These are phyloP conservation scores for Trichosphaerium sp. DNA, from an alignment of 78 protist genomes.

Conservation along the genomic window DNA sequence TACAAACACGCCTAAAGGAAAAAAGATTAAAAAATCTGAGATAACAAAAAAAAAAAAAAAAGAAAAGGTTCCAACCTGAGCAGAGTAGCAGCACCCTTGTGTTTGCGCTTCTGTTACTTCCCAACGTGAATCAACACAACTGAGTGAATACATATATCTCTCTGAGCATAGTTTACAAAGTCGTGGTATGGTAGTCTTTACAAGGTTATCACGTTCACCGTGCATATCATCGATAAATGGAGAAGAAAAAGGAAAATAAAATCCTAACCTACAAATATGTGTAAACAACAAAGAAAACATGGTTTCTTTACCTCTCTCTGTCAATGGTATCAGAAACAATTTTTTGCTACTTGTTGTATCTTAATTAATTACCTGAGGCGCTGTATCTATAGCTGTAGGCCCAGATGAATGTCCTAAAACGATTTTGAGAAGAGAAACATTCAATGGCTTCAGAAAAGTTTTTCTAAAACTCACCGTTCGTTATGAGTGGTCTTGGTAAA, in stretches of 20 bases:
- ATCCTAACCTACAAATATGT: slow-evolving; percentile 35
- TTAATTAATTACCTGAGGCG: not conserved
- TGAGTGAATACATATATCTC: slow-evolving; percentile 21
- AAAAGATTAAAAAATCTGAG: no score
- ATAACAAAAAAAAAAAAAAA: no score
- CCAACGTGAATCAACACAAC: slow-evolving; percentile 48
- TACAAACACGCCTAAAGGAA: no score
- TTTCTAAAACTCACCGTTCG: no score
- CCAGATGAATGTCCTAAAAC: not conserved
- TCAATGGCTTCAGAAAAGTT: not conserved
- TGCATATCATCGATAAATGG: slow-evolving; percentile 53
- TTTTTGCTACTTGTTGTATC: not conserved
- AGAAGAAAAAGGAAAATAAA: slow-evolving; percentile 40
- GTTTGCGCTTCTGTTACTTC: slow-evolving; percentile 38
- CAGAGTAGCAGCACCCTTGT: slow-evolving; percentile 21
- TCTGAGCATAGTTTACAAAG: slow-evolving; percentile 37
- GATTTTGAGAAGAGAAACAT: not conserved
- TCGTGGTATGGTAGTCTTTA: slow-evolving; percentile 47
- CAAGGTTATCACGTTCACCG: slow-evolving; percentile 46
- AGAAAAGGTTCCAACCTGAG: no score
- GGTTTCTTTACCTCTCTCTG: slow-evolving; percentile 1
- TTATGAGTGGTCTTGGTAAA: no score
- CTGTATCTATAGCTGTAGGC: not conserved
- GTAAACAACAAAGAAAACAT: no score
- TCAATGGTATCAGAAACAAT: not conserved